A percentile compares a stretch with the other conserved stretches of the same genome.
phyloP scores from a whole-genome alignment of 371 early-diverging fungal species.

The Rhizopus microsporus region DNA sequence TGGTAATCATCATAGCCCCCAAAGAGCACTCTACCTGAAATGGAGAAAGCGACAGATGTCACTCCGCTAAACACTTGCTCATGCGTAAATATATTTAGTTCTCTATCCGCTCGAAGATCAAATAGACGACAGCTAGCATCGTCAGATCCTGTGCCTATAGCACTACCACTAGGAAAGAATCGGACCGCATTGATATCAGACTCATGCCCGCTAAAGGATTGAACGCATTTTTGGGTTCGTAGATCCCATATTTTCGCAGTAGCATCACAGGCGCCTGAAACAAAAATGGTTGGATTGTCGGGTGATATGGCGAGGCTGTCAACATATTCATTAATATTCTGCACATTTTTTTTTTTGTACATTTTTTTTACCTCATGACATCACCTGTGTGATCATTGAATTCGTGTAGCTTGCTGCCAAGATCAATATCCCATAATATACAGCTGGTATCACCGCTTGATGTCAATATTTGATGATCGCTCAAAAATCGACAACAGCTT shows the following conservation, averaged over 20 bases:
- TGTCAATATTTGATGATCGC: constrained; percentile 93
- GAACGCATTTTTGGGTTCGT: constrained; percentile 90
- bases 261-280: constrained; percentile 96
- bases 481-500: constrained; percentile 94
- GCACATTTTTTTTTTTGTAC: too few species aligned
- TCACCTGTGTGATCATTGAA: constrained; percentile 97
- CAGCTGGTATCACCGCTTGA: constrained; percentile 96
- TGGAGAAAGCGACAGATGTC: constrained; percentile 94
- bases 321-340: too few species aligned
- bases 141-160: constrained; percentile 98
- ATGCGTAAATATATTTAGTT: constrained; percentile 94
- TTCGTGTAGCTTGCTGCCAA: constrained; percentile 88
- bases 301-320: constrained; percentile 56
- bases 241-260: constrained; percentile 98
- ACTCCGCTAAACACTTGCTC: constrained; percentile 95
- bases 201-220: constrained; percentile 96
- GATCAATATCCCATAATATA: constrained; percentile 98
- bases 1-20: constrained; percentile 98
- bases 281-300: constrained; percentile 90
- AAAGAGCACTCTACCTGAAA: constrained; percentile 93
- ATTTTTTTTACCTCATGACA: constrained; percentile 75
- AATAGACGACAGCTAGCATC: constrained; percentile 96
- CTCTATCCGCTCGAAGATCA: constrained; percentile 95
- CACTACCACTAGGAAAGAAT: constrained; percentile 97
- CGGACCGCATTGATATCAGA: constrained; percentile 97